Conservation (phyloP, 441 rosid species). For the Gossypium laxum region DNA sequence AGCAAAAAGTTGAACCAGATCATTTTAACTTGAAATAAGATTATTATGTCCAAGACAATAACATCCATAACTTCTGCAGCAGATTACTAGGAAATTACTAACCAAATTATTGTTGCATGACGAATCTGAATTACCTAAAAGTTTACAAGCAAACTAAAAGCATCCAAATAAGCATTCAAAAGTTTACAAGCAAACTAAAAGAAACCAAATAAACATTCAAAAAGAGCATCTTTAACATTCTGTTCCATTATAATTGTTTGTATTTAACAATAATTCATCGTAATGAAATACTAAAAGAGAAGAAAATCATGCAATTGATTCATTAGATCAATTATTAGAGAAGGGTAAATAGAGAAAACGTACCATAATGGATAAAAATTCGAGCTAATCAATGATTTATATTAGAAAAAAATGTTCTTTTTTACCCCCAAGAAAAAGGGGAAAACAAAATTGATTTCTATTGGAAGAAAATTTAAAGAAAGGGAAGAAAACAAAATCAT, state of each 20-base stretch:
- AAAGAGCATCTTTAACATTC: background rate
- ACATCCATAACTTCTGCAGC: too few species aligned
- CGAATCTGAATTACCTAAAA: background rate
- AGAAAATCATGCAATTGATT: background rate
- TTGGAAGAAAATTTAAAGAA: too few species aligned
- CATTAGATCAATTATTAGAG: background rate
- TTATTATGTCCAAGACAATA: background rate
- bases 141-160: background rate
- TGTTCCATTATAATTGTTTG: background rate
- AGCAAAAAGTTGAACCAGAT: background rate
- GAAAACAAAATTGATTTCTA: too few species aligned
- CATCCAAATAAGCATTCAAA: too few species aligned
- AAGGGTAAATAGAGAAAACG: background rate
- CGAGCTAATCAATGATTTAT: too few species aligned
- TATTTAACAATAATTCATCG: background rate
- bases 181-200: background rate
- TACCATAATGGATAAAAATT: background rate
- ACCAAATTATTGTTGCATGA: background rate
- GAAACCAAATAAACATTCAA: background rate
- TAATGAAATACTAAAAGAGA: background rate
- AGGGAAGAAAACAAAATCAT: too few species aligned
- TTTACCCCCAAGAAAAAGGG: too few species aligned
- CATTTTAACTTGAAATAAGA: background rate
- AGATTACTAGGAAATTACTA: background rate
- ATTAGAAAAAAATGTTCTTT: too few species aligned